Evolutionary conservation across 2,329 filamentous ascomycete species (phyloP).

Genomic region (Sphaerulina vaccinii): DNA sequence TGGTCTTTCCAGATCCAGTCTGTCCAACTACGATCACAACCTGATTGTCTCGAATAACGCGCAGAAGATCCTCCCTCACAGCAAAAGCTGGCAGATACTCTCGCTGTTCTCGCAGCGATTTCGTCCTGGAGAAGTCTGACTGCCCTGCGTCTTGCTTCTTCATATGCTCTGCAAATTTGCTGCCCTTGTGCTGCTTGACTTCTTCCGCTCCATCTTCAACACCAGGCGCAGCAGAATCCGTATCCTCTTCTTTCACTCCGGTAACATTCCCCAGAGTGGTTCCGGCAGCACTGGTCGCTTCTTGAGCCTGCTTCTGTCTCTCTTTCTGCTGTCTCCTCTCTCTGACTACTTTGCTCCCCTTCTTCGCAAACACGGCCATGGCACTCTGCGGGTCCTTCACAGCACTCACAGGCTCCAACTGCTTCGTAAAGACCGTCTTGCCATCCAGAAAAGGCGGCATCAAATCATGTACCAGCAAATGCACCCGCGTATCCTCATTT

Average conservation of each 20-base stretch:
- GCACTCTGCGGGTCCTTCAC: constrained; percentile 93
- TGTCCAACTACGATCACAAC: constrained; percentile 96
- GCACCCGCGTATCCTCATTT: constrained; percentile 82
- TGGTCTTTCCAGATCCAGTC: constrained; percentile 96
- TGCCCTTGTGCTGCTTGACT: constrained; percentile 56
- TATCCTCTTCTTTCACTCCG: constrained; percentile 88
- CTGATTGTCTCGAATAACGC: constrained; percentile 94
- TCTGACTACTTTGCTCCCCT: constrained; percentile 88
- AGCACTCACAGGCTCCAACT: constrained; percentile 89
- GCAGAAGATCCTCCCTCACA: constrained; percentile 85
- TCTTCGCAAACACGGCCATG: constrained; percentile 96
- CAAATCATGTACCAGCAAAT: constrained; percentile 89
- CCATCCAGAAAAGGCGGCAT: constrained; percentile 94
- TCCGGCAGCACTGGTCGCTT: constrained; percentile 88
- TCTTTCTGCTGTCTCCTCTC: constrained; percentile 91
- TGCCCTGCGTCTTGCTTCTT: constrained; percentile 79
- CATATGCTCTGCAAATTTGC: constrained; percentile 86
- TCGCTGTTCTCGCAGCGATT: constrained; percentile 83
- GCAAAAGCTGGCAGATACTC: constrained; percentile 95
- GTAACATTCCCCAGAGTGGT: constrained; percentile 92
- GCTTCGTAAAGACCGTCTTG: constrained; percentile 93
- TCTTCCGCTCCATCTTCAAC: constrained; percentile 62
- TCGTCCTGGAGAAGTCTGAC: constrained; percentile 90
- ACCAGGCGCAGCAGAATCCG: constrained; percentile 78
- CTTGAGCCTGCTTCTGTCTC: constrained; percentile 87